Base-by-base conservation (phyloP, 2,329 filamentous ascomycete genomes). In the Samsoniella hepiali region DNA sequence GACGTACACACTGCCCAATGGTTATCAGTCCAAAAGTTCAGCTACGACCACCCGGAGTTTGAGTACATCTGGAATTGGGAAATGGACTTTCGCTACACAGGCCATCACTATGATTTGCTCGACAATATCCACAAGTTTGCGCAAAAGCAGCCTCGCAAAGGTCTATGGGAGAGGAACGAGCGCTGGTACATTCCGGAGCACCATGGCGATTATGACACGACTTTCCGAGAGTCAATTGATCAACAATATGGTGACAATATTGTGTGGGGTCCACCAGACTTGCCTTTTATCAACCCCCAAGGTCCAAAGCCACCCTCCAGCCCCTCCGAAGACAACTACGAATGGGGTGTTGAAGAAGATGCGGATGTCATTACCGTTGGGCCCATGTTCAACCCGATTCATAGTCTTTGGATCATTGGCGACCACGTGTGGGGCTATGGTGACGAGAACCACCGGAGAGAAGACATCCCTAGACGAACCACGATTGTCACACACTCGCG, bases 41-140 rank as follows among this genome's bases (percentile, higher is more conserved):
- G 85, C 64, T 83, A 89, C 69, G 88, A 89, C 57, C 88, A 92
- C 69, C 90, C 90, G 0, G 87, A 94, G 69, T 95, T 91, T 67
- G 89, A 93, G 68, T 92, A 85, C 69, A 82, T 92, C 68, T 95
- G 91, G 90, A 93, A 94, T 73, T 93, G 90, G 91, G 91, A 95
- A 72, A 90, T 92, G 76, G 91, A 95, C 71, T 87, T 89, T 38
- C 84, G 91, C 55, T 89, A 90, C 71, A 91, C 88, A 0, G 91
- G 91, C 9, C 90, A 95, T 67, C 88, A 93, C 76, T 93, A 94
- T 74, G 88, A 94, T 69, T 85, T 94, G 67, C 84, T 92, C 50
- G 83, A 88, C 68, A 87, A 87, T 65, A 75, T 92, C 8, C 76
- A 78, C 29, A 75, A 81, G 1, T 91, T 91, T 77, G 84, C 84